Evolutionary conservation across 2,329 filamentous ascomycete species (phyloP).

Genomic region (Paracoccidioides brasiliensis): DNA sequence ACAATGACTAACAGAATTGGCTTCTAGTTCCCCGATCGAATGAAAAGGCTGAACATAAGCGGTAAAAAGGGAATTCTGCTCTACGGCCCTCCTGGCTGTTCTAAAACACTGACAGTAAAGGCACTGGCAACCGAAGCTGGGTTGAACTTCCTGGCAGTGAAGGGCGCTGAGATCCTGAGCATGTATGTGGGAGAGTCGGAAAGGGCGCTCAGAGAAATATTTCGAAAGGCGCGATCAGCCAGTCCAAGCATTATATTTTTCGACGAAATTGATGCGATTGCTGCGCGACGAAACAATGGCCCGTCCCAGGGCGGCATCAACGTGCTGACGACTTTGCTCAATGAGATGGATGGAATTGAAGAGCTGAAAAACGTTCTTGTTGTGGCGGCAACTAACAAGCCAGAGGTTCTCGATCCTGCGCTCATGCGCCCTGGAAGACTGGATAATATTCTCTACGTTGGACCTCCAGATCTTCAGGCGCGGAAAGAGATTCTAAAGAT

Average conservation of each 20-base stretch:
- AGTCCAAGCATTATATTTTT: conserved; percentile 92
- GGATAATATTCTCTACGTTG: conserved; percentile 73
- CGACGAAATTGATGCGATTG: conserved; percentile 88
- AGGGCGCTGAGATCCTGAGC: conserved; percentile 83
- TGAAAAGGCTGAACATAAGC: conserved; percentile 39
- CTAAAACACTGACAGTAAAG: conserved; percentile 84
- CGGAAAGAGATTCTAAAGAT: conserved; percentile 64
- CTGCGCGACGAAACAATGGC: conserved; percentile 39
- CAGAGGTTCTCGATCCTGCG: conserved; percentile 72
- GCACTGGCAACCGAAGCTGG: conserved; percentile 82
- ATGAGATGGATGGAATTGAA: conserved; percentile 94
- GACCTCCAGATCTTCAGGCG: conserved; percentile 60
- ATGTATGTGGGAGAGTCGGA: conserved; percentile 98
- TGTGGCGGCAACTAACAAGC: conserved; percentile 82
- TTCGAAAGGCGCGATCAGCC: conserved; percentile 71
- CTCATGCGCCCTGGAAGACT: conserved; percentile 76
- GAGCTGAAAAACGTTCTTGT: conserved; percentile 70
- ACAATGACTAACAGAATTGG: not conserved
- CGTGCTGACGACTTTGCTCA: conserved; percentile 76
- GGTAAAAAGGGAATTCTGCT: conserved; percentile 73
- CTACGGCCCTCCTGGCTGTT: conserved; percentile 87
- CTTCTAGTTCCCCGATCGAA: conserved; percentile 35
- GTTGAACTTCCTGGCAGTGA: conserved; percentile 88
- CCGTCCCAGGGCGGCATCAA: conserved; percentile 50
- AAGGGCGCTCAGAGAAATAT: conserved; percentile 69